phyloP scores from a whole-genome alignment of 495 filamentous ascomycete genomes.

The Penicillium odoratum region DNA sequence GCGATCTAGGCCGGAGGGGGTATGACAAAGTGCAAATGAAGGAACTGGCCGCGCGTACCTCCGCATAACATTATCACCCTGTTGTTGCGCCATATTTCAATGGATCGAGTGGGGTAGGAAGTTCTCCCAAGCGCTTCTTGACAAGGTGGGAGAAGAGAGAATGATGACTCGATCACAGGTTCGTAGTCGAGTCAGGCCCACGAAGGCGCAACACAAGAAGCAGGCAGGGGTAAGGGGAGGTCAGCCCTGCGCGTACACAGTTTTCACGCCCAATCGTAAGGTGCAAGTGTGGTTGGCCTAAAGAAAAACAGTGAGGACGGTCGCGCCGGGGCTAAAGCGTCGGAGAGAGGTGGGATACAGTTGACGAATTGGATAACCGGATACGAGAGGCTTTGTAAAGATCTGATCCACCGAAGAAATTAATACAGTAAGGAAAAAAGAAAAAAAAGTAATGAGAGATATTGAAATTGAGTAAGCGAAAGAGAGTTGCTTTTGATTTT shows the following conservation, averaged over 20 bases:
- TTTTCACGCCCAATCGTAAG: slow-evolving; percentile 21
- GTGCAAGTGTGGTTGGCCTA: slow-evolving; percentile 17
- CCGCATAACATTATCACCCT: slow-evolving; percentile 69
- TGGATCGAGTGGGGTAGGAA: slow-evolving; percentile 3
- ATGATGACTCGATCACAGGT: slow-evolving; percentile 10
- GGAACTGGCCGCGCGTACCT: slow-evolving; percentile 51
- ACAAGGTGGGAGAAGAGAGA: slow-evolving; percentile 9
- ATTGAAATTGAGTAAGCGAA: slow-evolving; percentile 7
- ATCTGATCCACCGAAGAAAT: slow-evolving; percentile 9
- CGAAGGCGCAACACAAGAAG: slow-evolving; percentile 15
- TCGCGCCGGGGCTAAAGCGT: slow-evolving; percentile 23
- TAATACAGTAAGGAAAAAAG: neutral
- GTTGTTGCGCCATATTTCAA: slow-evolving; percentile 59
- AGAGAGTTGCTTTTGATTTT: slow-evolving; percentile 2
- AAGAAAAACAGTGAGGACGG: slow-evolving; percentile 24
- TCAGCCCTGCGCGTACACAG: slow-evolving; percentile 17
- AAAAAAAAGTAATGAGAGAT: slow-evolving; percentile 7
- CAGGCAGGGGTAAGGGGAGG: slow-evolving; percentile 18
- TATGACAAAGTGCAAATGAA: slow-evolving; percentile 10
- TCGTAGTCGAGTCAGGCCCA: slow-evolving; percentile 11
- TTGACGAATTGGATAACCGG: neutral
- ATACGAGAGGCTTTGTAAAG: neutral
- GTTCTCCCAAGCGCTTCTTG: slow-evolving; percentile 10
- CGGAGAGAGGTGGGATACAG: slow-evolving; percentile 1
- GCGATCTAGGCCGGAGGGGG: slow-evolving; percentile 12